Conservation (phyloP, 257 asterid genomes). For the Solanum infundibuliforme region DNA sequence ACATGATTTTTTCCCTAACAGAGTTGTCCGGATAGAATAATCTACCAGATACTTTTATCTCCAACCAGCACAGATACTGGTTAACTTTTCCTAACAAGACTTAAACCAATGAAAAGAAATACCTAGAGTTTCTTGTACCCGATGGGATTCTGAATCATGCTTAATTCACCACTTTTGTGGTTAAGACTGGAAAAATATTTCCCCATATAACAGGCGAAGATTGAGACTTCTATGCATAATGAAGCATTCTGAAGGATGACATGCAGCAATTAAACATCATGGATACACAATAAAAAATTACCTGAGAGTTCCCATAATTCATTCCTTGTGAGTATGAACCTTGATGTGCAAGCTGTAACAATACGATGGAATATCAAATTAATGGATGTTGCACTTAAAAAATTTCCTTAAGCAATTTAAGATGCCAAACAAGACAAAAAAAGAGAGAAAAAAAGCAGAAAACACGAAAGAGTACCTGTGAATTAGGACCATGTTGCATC, state of each 20-base stretch:
- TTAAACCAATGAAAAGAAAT: not conserved
- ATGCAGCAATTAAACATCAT: not conserved
- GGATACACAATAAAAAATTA: conserved; percentile 5
- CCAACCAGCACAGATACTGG: not conserved
- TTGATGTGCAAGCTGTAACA: conserved; percentile 50
- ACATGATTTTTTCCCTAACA: not conserved
- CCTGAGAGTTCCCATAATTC: conserved; percentile 68
- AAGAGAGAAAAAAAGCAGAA: not conserved
- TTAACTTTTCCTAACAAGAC: not conserved
- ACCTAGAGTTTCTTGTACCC: not conserved
- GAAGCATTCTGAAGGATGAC: not conserved
- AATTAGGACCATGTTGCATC: conserved; percentile 28
- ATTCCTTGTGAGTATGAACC: conserved; percentile 73
- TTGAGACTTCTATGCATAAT: not conserved
- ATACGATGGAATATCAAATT: not conserved
- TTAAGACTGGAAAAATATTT: not conserved
- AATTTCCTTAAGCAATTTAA: not conserved
- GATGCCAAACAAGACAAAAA: not conserved
- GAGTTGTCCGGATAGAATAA: not conserved
- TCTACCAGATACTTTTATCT: not conserved
- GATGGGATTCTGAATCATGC: not conserved
- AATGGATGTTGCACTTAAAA: not conserved
- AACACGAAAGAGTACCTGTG: conserved; percentile 31
- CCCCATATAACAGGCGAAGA: not conserved
- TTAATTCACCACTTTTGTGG: not conserved